These are phyloP conservation scores for Penium margaritaceum DNA, from an alignment of 139 green algal species.

Conservation along the genomic window DNA sequence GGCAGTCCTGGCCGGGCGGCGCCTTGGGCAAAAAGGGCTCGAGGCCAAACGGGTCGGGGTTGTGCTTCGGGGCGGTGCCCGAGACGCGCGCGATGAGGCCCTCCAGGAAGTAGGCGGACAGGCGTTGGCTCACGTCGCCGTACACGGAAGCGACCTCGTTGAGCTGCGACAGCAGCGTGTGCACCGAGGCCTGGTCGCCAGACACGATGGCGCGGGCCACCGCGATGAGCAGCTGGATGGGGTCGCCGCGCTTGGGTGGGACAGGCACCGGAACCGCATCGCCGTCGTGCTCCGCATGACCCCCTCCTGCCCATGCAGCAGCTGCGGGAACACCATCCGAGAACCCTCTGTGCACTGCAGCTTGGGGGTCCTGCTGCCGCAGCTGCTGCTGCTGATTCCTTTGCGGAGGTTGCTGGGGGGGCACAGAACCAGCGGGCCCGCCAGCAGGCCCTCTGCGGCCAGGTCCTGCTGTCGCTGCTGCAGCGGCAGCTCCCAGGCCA, in stretches of 20 bases:
- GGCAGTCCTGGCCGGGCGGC: too few species aligned
- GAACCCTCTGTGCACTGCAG: too few species aligned
- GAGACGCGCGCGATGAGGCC: slow-evolving; percentile 15
- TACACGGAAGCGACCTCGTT: slow-evolving; percentile 16
- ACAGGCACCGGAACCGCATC: too few species aligned
- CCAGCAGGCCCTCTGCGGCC: too few species aligned
- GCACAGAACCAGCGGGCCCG: too few species aligned
- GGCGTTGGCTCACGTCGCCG: slow-evolving; percentile 17
- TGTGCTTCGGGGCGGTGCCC: not conserved
- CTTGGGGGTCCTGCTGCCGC: not conserved
- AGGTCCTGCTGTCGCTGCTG: too few species aligned
- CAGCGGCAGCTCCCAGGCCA: too few species aligned
- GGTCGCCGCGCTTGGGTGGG: too few species aligned
- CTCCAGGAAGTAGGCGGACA: slow-evolving; percentile 37
- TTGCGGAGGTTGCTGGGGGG: not conserved
- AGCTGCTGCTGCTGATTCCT: not conserved
- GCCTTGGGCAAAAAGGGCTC: too few species aligned
- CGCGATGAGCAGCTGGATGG: not conserved
- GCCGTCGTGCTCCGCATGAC: not conserved
- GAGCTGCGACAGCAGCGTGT: not conserved
- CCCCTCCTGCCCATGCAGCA: not conserved
- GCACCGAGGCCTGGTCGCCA: not conserved
- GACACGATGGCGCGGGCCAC: not conserved
- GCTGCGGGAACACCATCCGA: not conserved
- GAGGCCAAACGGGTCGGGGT: too few species aligned